phyloP scores from a whole-genome alignment of 805 yeast species.

The Candida endomychidarum region DNA sequence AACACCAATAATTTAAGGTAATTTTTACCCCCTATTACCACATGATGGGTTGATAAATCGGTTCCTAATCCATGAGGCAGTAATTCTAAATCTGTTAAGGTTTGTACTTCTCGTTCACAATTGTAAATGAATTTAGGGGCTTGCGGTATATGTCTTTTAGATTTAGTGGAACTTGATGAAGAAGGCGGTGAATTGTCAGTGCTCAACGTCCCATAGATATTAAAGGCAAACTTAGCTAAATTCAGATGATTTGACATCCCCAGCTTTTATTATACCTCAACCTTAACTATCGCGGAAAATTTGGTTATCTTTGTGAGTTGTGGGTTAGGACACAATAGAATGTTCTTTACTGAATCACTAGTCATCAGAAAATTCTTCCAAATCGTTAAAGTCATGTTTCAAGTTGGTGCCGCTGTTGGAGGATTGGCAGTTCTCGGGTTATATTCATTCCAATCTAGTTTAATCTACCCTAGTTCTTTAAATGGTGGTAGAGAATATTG shows the following conservation, averaged over 20 bases:
- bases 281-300: background rate
- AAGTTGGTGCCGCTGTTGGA: constrained; percentile 45
- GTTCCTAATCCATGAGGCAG: constrained; percentile 6
- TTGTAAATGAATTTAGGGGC: constrained; percentile 21
- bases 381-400: constrained; percentile 27
- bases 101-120: constrained; percentile 27
- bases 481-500: constrained; percentile 73
- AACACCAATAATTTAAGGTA: constrained; percentile 35
- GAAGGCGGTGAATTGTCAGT: constrained; percentile 16
- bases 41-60: constrained; percentile 24
- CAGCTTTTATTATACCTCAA: background rate
- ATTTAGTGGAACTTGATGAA: constrained; percentile 16
- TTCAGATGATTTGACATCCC: constrained; percentile 11
- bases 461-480: constrained; percentile 82
- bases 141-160: constrained; percentile 3
- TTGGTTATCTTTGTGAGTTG: background rate
- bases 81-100: constrained; percentile 23
- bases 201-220: constrained; percentile 49
- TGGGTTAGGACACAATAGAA: background rate
- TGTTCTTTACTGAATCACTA: background rate
- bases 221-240: constrained; percentile 57
- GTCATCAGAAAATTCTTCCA: background rate
- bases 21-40: constrained; percentile 43
- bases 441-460: constrained; percentile 58
- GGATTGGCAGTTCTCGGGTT: constrained; percentile 49